These are phyloP conservation scores for Neopestalotiopsis rosae DNA, from an alignment of 2,329 filamentous ascomycete species.

Conservation along the genomic window DNA sequence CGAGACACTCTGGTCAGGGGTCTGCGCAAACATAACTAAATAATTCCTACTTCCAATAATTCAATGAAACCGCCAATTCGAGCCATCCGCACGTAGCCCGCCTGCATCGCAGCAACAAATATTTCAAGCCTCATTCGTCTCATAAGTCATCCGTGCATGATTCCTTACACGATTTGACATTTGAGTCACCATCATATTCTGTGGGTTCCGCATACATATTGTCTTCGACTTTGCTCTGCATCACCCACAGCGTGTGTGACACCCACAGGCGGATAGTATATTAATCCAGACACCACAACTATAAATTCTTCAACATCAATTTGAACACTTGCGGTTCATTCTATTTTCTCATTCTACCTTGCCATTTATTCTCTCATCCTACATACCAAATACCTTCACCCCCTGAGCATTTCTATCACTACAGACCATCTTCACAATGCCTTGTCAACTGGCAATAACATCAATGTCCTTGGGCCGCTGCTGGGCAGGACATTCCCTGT, in stretches of 20 bases:
- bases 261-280: background rate
- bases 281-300: background rate
- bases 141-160: background rate
- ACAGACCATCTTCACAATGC: constrained; percentile 41
- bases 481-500: constrained; percentile 69
- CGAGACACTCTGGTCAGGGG: background rate
- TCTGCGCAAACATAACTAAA: background rate
- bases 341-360: background rate
- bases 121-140: background rate
- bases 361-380: background rate
- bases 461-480: constrained; percentile 79
- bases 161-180: no score
- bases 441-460: constrained; percentile 70
- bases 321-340: background rate
- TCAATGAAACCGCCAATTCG: background rate
- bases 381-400: background rate
- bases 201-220: background rate
- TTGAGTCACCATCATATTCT: background rate
- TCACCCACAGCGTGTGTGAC: background rate
- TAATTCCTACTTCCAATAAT: background rate
- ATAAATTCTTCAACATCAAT: background rate
- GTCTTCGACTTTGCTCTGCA: background rate
- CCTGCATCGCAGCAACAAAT: background rate
- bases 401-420: background rate
- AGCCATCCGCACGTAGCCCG: background rate